These are phyloP conservation scores for Darksidea phi DNA, from an alignment of 495 filamentous ascomycete genomes.

Conservation along the genomic window DNA sequence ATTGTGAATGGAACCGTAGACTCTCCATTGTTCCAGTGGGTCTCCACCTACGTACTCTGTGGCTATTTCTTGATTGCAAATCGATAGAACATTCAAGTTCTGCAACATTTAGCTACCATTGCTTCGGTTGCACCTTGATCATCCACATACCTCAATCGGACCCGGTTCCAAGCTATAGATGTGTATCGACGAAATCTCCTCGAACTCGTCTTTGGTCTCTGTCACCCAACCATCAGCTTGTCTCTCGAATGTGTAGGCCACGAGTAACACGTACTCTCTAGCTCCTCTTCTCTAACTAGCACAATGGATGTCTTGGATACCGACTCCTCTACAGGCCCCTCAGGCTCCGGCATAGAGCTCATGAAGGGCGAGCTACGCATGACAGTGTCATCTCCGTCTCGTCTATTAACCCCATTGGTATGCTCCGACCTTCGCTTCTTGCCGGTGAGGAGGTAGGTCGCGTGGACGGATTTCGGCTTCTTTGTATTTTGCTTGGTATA, in stretches of 20 bases:
- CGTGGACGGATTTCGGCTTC: conserved; percentile 70
- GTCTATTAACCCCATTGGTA: conserved; percentile 42
- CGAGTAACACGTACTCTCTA: conserved; percentile 59
- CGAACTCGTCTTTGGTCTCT: conserved; percentile 69
- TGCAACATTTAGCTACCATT: conserved; percentile 40
- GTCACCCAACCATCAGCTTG: conserved; percentile 3
- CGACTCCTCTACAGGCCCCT: conserved; percentile 47
- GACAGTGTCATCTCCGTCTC: conserved; percentile 64
- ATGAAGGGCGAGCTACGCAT: conserved; percentile 71
- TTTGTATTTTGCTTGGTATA: conserved; percentile 74
- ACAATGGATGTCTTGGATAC: conserved; percentile 58
- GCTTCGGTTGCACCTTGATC: background rate
- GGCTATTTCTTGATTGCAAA: conserved; percentile 62
- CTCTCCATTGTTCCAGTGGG: conserved; percentile 56
- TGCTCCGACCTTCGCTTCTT: conserved; percentile 38
- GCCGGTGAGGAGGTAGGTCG: conserved; percentile 84
- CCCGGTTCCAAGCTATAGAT: conserved; percentile 80
- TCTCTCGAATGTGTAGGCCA: background rate
- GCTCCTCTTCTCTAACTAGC: conserved; percentile 75
- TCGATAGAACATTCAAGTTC: conserved; percentile 69
- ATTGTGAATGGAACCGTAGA: conserved; percentile 72
- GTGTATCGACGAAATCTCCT: conserved; percentile 71
- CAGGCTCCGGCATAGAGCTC: conserved; percentile 58
- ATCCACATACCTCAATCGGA: conserved; percentile 57
- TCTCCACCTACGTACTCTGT: conserved; percentile 59